phyloP scores from a whole-genome alignment of 306 rosid species.

The Inga oerstediana region DNA sequence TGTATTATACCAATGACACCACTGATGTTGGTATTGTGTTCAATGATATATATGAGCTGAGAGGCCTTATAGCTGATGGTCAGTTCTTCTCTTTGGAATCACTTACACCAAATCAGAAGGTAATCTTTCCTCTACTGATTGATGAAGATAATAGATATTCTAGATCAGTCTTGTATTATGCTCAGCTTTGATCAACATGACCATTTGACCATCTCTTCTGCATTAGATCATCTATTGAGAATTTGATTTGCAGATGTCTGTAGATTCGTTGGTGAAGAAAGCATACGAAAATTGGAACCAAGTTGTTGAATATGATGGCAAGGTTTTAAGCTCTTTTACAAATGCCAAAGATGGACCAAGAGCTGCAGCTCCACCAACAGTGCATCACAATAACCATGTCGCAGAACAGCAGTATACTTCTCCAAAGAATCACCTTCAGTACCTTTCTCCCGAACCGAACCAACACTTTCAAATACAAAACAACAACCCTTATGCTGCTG shows the following conservation, averaged over 20 bases:
- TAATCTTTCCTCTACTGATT: slow-evolving; percentile 25
- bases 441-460: slow-evolving; percentile 43
- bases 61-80: slow-evolving; percentile 72
- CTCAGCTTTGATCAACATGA: slow-evolving; percentile 12
- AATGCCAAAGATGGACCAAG: slow-evolving; percentile 39
- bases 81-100: slow-evolving; percentile 76
- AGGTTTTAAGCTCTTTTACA: slow-evolving; percentile 52
- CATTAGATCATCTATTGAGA: slow-evolving; percentile 25
- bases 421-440: slow-evolving; percentile 49
- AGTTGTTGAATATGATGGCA: slow-evolving; percentile 75
- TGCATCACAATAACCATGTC: slow-evolving; percentile 36
- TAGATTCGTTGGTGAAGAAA: slow-evolving; percentile 74
- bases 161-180: neutral
- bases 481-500: slow-evolving; percentile 39
- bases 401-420: slow-evolving; percentile 40
- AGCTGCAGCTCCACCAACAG: slow-evolving; percentile 35
- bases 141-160: neutral
- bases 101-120: slow-evolving; percentile 78
- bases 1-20: slow-evolving; percentile 66
- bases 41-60: slow-evolving; percentile 81
- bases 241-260: slow-evolving; percentile 63
- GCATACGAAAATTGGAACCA: slow-evolving; percentile 91
- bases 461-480: slow-evolving; percentile 45
- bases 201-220: neutral
- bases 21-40: slow-evolving; percentile 65